Base-by-base conservation (phyloP, 768 basidiomycete genomes). In the Pisolithus sp. region DNA sequence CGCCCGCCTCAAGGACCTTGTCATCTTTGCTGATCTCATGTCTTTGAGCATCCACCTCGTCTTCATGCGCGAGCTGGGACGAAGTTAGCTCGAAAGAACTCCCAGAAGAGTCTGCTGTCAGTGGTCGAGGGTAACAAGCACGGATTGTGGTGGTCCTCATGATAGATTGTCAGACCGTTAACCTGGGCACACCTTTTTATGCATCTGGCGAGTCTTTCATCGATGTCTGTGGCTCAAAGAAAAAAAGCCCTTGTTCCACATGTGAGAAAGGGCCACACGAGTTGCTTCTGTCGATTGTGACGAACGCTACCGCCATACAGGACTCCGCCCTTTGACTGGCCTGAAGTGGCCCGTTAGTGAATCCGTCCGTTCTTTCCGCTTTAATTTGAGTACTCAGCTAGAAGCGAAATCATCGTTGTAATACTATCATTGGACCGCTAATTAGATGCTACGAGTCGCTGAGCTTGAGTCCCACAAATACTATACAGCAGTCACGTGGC, bases 21-120 rank as follows among this genome's bases (percentile, higher is more conserved):
- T 55, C 44, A 26, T 57, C 51, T 39, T 46, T 52, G 20, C 20
- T 23, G 23, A 36, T 52, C 28, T 53, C 53, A 20, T 24, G n/a
- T 24, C 30, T 49, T 31, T 46, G 46, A 40, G 43, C 46, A 9
- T 37, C 36, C 10, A 39, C 34, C 23, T 55, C 54, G 17, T 55
- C 54, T 42, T 52, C 54, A 24, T 52, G 51, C 30, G 54, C 50
- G 26, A 57, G 46, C 36, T 47, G 54, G 34, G 54, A 56, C 4
- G 54, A 57, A 13, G 51, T 48, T 23, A 40, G 43, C 21, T 48
- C 39, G 12, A 34, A 28, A 13, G 52, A 38, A 15, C 46, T 46
- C 10, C 43, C 56, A 4, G 54, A 55, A 17, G 38, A 49, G 31
- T 55, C 56, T 13, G 50, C 48, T 20, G 54, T 57, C 38, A 57